Base-by-base conservation (phyloP, 129 eudicot species). In the Gnaphalium uliginosum region DNA sequence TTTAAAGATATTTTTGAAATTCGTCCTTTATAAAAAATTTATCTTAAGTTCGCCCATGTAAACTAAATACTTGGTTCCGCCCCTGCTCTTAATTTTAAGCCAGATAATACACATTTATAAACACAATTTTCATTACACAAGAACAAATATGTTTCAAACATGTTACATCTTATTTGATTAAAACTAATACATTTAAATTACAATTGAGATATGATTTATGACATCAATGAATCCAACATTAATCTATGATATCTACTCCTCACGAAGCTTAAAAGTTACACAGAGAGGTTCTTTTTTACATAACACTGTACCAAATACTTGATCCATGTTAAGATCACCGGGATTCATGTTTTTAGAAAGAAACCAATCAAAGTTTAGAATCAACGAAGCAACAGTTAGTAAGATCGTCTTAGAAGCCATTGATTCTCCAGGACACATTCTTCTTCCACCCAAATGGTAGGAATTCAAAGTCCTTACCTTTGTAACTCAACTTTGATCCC, bases 361-460 rank as follows among this genome's bases (percentile, higher is more conserved):
- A 17, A 68, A 25, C 84, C 81, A 81, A 10, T 81, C 48, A 25
- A 81, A 81, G 46, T 66, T 56, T 0, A 22, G 25, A 48, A 81
- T 25, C 29, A 81, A 29, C 18, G 80, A 66, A 8, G 76, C 84
- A 27, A 81, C 67, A 2, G 67, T 61, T 32, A 81, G 29, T 0
- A 56, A 70, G 25, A 75, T 59, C 7, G 60, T 50, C 32, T 74
- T 58, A 6, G 62, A 53, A 48, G 81, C 84, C 75, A 80, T 30
- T 21, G 73, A 13, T 60, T 60, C 66, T 24, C 66, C 66, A 0
- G 33, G 33, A 22, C 66, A 60, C 66, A 60, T 24, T 60, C 69
- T 73, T 56, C 75, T 53, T 21, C 84, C 84, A 74, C 1, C 79
- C 79, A 50, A 76, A 76, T 27, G 79, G 72, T 48, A 76, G 21